Conservation (phyloP, 495 filamentous ascomycete species). For the Apiosordaria backusii region DNA sequence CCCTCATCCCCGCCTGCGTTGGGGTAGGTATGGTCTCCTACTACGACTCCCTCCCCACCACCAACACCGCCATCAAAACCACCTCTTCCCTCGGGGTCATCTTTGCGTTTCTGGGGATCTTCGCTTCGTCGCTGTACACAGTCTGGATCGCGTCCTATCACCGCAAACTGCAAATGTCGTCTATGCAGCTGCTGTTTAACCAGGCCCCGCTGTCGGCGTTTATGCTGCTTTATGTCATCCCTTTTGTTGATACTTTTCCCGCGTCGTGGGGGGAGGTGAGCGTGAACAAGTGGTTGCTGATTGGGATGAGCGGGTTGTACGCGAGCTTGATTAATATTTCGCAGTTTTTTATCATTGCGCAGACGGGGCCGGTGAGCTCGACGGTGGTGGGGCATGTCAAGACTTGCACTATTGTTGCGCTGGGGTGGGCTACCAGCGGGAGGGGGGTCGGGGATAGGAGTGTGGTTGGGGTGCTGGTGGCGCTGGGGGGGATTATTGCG, state of each 20-base stretch:
- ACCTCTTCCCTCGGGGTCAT: conserved; percentile 57
- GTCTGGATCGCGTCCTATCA: conserved; percentile 67
- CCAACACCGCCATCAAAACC: conserved; percentile 43
- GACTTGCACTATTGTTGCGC: conserved; percentile 56
- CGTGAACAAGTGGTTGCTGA: conserved; percentile 51
- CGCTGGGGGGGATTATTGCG: conserved; percentile 54
- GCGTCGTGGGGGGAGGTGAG: conserved; percentile 45
- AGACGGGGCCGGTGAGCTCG: conserved; percentile 64
- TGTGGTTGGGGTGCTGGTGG: conserved; percentile 51
- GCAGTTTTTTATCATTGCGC: conserved; percentile 71
- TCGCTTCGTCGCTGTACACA: conserved; percentile 65
- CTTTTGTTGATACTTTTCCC: conserved; percentile 62
- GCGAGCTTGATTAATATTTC: conserved; percentile 69
- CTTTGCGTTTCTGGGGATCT: conserved; percentile 61
- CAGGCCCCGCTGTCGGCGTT: conserved; percentile 63
- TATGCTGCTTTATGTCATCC: conserved; percentile 62
- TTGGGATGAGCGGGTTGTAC: conserved; percentile 56
- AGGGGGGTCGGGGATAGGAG: conserved; percentile 50
- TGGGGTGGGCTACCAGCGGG: conserved; percentile 55
- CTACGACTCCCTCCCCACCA: conserved; percentile 58
- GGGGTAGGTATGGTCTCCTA: conserved; percentile 70
- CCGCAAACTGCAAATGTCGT: conserved; percentile 60
- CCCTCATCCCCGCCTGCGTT: conserved; percentile 61
- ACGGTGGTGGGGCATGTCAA: conserved; percentile 69
- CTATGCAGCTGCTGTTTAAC: conserved; percentile 71